Evolutionary conservation across 306 rosid genomes (phyloP).

Genomic region (Cercis canadensis): DNA sequence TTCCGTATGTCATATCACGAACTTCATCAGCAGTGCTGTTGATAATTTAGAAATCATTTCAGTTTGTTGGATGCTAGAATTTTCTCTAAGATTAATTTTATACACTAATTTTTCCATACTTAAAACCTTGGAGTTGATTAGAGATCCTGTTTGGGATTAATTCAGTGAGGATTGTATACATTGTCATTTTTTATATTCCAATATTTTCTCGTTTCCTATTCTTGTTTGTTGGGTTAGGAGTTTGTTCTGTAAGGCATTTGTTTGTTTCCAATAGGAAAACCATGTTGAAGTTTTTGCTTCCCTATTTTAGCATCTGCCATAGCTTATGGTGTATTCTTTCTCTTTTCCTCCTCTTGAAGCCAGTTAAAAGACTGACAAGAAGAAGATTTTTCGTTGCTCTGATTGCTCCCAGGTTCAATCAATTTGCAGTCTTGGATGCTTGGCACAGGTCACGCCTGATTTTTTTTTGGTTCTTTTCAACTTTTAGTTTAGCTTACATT

Average conservation of each 20-base stretch:
- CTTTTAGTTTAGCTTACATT: constrained; percentile 33
- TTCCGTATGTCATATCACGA: constrained; percentile 22
- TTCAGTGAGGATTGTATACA: constrained; percentile 12
- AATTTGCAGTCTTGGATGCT: constrained; percentile 45
- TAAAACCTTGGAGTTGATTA: constrained; percentile 10
- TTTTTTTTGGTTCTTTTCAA: constrained; percentile 9
- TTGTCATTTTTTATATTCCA: neutral
- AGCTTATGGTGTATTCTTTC: constrained; percentile 48
- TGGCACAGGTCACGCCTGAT: constrained; percentile 42
- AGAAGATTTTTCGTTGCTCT: constrained; percentile 42
- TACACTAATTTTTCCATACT: constrained; percentile 3
- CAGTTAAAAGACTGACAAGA: constrained; percentile 51
- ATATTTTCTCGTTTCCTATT: constrained; percentile 14
- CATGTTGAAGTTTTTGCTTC: constrained; percentile 32
- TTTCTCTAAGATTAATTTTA: constrained; percentile 31
- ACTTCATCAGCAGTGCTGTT: constrained; percentile 33
- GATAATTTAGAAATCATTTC: constrained; percentile 21
- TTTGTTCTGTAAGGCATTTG: constrained; percentile 29
- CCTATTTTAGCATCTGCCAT: constrained; percentile 19
- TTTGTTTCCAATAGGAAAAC: constrained; percentile 17
- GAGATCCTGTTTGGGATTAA: constrained; percentile 16
- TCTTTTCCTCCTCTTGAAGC: constrained; percentile 46
- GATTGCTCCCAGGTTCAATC: constrained; percentile 46
- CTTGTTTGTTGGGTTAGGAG: neutral
- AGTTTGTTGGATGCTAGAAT: constrained; percentile 19